Percentiles rank a stretch among this genome's conserved stretches.
These are phyloP conservation scores for Acanthamoeba lenticulata DNA, from an alignment of 208 protist genomes.

Conservation along the genomic window DNA sequence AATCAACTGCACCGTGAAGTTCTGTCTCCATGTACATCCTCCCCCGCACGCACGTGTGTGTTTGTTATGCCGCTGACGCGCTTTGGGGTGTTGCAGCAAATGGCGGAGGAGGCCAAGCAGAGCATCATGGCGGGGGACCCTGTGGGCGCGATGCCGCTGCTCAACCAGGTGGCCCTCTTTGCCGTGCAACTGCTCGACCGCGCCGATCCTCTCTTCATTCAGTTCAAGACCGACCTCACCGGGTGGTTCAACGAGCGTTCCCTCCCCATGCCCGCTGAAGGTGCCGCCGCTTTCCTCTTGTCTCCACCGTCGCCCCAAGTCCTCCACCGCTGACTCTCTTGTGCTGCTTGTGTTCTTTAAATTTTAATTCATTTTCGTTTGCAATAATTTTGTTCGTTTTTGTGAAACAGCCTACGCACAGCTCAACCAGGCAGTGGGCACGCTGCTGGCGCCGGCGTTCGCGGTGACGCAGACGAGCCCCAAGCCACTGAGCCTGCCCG, in stretches of 20 bases:
- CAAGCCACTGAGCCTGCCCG: neutral
- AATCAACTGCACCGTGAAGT: constrained; percentile 15
- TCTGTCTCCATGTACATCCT: neutral
- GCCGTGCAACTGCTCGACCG: neutral
- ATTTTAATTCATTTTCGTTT: neutral
- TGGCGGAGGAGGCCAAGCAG: neutral
- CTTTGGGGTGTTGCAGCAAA: neutral
- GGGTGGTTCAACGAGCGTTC: neutral
- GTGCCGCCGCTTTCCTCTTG: too few relatives aligned
- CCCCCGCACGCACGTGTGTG: neutral
- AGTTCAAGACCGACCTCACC: constrained; percentile 4
- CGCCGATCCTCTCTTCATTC: neutral
- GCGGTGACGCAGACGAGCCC: neutral
- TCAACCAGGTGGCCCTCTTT: neutral
- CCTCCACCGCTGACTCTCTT: too few relatives aligned
- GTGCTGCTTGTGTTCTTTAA: neutral
- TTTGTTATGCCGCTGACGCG: neutral
- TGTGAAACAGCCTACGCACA: neutral
- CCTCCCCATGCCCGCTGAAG: neutral
- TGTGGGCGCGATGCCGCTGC: neutral
- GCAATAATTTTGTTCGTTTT: neutral
- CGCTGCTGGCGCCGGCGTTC: neutral
- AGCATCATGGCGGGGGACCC: neutral
- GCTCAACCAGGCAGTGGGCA: constrained; percentile 1
- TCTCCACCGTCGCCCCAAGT: too few relatives aligned